These are phyloP conservation scores for Ligustrum vulgare DNA, from an alignment of 257 asterid species.

Conservation along the genomic window DNA sequence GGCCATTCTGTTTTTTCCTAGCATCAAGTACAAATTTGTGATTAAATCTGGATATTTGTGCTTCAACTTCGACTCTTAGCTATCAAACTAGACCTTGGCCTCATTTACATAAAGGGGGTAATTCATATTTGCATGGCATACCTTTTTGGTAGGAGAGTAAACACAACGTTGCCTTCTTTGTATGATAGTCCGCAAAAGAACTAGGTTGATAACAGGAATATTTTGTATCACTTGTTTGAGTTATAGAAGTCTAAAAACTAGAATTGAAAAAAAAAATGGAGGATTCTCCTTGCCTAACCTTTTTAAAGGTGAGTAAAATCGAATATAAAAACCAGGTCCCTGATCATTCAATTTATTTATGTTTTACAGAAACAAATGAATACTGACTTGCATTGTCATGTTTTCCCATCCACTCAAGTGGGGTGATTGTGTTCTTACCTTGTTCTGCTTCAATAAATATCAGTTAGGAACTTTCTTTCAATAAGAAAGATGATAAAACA, in stretches of 20 bases:
- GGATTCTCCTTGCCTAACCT: not conserved
- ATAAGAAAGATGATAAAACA: not conserved
- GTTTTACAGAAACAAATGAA: not conserved
- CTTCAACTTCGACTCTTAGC: constrained; percentile 2
- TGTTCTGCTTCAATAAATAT: not conserved
- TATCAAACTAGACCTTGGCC: constrained; percentile 6
- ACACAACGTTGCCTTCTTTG: not conserved
- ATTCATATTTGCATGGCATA: not conserved
- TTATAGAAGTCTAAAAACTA: not conserved
- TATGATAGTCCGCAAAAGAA: not conserved
- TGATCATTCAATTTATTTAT: not conserved
- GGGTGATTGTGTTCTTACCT: not conserved
- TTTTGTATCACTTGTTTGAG: constrained; percentile 5
- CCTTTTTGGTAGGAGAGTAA: not conserved
- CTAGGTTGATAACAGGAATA: not conserved
- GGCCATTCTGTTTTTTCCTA: not conserved
- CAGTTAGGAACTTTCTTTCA: not conserved
- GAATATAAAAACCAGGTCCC: not conserved
- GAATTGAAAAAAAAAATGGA: not conserved
- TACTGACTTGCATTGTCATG: not conserved
- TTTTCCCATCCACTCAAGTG: not conserved
- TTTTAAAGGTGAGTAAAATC: not conserved
- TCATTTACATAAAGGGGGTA: not conserved
- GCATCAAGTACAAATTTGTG: too few species aligned
- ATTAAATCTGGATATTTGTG: not conserved